These are phyloP conservation scores for Aegilops umbellulata DNA, from an alignment of 176 grass and related monocot species.

Conservation along the genomic window DNA sequence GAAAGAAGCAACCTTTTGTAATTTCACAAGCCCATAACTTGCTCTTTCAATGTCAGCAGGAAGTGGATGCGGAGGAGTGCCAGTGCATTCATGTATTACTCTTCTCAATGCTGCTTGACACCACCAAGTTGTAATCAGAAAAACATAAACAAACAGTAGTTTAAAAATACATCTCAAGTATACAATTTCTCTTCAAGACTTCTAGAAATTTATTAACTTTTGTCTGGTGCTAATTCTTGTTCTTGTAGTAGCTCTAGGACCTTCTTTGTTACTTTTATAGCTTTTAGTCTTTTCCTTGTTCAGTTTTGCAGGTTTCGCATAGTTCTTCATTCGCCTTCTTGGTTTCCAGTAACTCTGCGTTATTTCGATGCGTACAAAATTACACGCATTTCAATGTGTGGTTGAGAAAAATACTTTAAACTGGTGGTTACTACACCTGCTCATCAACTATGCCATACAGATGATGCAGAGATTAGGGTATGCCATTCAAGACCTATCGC, in stretches of 20 bases:
- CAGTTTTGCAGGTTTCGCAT: not conserved
- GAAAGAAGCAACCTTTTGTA: constrained; percentile 63
- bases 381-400: not conserved
- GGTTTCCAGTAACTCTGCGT: not conserved
- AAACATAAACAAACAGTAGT: constrained; percentile 19
- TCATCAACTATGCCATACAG: not conserved
- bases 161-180: not conserved
- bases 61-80: constrained; percentile 47
- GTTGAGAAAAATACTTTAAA: not conserved
- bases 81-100: constrained; percentile 71
- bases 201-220: not conserved
- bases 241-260: not conserved
- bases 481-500: not conserved
- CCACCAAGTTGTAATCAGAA: constrained; percentile 22
- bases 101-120: constrained; percentile 73
- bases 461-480: constrained; percentile 17
- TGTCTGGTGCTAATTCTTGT: not conserved
- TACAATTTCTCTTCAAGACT: not conserved
- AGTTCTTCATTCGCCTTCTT: not conserved
- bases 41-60: constrained; percentile 65
- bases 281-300: not conserved
- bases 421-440: not conserved
- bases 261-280: not conserved
- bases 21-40: constrained; percentile 67
- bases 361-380: not conserved